Conservation (phyloP, 2,329 filamentous ascomycete species). For the Bipolaris sorokiniana region DNA sequence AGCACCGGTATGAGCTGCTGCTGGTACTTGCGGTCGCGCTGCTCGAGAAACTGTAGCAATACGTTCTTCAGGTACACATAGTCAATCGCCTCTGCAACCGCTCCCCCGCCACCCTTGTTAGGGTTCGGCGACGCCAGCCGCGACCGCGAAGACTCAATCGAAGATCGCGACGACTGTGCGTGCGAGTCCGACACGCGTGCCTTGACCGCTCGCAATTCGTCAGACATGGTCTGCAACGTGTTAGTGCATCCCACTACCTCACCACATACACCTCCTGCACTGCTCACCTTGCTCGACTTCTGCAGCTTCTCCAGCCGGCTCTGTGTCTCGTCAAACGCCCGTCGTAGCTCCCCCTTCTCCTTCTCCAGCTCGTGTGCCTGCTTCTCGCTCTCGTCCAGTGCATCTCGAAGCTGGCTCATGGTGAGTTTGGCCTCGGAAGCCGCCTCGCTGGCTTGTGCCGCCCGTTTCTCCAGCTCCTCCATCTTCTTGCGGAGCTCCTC, state of each 20-base stretch:
- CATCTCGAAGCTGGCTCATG: constrained; percentile 76
- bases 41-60: constrained; percentile 79
- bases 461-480: constrained; percentile 75
- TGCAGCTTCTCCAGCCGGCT: constrained; percentile 78
- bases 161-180: constrained; percentile 63
- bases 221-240: constrained; percentile 56
- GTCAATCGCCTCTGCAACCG: constrained; percentile 54
- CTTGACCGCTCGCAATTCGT: constrained; percentile 62
- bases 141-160: constrained; percentile 61
- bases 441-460: constrained; percentile 74
- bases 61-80: constrained; percentile 81
- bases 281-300: constrained; percentile 64
- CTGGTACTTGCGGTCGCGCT: constrained; percentile 77
- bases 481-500: constrained; percentile 75
- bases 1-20: constrained; percentile 78
- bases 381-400: constrained; percentile 85
- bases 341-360: constrained; percentile 76
- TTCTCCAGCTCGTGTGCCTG: constrained; percentile 84
- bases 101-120: constrained; percentile 47
- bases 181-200: constrained; percentile 52
- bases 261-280: not conserved
- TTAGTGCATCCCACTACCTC: constrained; percentile 23
- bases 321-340: constrained; percentile 78
- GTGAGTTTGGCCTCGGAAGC: constrained; percentile 75
- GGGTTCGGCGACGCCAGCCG: constrained; percentile 56